phyloP scores from a whole-genome alignment of 73 alveolate species.

The Paramecium bursaria region DNA sequence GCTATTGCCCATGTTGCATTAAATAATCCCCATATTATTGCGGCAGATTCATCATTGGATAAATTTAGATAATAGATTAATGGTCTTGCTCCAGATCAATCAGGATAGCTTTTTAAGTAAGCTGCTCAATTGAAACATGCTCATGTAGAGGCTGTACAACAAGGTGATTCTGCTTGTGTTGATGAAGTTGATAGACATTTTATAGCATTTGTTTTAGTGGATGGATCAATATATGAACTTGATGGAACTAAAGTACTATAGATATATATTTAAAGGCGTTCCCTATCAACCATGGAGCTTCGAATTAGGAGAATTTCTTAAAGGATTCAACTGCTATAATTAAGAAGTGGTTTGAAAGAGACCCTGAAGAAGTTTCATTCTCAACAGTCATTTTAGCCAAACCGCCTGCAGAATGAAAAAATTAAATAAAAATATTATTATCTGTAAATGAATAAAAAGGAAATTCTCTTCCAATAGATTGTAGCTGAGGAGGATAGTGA shows the following conservation, averaged over 20 bases:
- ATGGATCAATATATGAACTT: conserved; percentile 69
- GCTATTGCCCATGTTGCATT: conserved; percentile 69
- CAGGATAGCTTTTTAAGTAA: conserved; percentile 47
- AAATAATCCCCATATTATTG: conserved; percentile 41
- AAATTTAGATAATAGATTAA: conserved; percentile 35
- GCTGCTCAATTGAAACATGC: conserved; percentile 55
- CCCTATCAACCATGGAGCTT: conserved; percentile 72
- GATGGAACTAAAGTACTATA: conserved; percentile 70
- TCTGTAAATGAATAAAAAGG: too few relatives aligned
- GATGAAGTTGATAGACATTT: conserved; percentile 72
- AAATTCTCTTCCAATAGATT: too few relatives aligned
- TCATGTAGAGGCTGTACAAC: conserved; percentile 66
- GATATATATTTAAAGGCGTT: background rate
- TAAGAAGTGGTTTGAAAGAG: conserved; percentile 70
- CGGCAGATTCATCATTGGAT: conserved; percentile 39
- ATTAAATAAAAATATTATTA: too few relatives aligned
- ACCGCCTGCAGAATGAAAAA: conserved; percentile 41
- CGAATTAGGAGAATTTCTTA: conserved; percentile 62
- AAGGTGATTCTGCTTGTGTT: conserved; percentile 64
- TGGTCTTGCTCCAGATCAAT: conserved; percentile 42
- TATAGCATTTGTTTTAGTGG: conserved; percentile 71
- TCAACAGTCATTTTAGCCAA: conserved; percentile 71
- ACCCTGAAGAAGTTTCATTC: conserved; percentile 67
- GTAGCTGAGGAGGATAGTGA: too few relatives aligned
- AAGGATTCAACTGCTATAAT: conserved; percentile 64